A percentile compares a stretch with the other conserved stretches of the same genome.
Conservation (phyloP, 1,284 basidiomycete genomes). For the Anthracocystis walkeri region DNA sequence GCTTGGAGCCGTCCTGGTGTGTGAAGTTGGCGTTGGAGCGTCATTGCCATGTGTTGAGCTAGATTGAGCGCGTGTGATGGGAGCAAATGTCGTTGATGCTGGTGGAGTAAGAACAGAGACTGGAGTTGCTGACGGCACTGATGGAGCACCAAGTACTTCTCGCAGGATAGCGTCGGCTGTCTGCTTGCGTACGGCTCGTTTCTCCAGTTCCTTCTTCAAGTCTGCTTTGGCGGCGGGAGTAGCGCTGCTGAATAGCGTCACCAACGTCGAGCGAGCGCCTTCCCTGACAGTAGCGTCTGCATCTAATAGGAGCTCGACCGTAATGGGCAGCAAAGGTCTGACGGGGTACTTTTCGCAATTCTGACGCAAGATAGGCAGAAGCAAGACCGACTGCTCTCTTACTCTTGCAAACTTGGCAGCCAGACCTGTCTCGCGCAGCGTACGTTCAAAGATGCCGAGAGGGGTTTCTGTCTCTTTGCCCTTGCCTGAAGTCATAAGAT, state of each 20-base stretch:
- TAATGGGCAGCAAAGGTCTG: conserved; percentile 80
- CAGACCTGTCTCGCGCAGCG: conserved; percentile 81
- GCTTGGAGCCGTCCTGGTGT: conserved; percentile 8
- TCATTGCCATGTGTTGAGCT: conserved; percentile 9
- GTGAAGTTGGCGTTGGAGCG: conserved; percentile 6
- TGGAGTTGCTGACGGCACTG: conserved; percentile 7
- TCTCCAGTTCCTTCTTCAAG: conserved; percentile 87
- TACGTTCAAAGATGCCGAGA: conserved; percentile 79
- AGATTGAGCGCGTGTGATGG: conserved; percentile 9
- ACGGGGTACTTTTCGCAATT: conserved; percentile 76
- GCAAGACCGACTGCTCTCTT: conserved; percentile 72
- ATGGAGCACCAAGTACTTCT: conserved; percentile 67
- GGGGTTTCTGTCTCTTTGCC: conserved; percentile 82
- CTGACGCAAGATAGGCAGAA: conserved; percentile 47
- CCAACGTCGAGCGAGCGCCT: conserved; percentile 81
- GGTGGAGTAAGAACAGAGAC: conserved; percentile 17
- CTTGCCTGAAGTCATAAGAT: conserved; percentile 71
- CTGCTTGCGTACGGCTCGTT: conserved; percentile 75
- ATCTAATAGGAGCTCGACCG: conserved; percentile 89
- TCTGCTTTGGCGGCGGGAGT: conserved; percentile 87
- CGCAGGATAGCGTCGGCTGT: conserved; percentile 74
- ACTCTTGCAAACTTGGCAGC: conserved; percentile 75
- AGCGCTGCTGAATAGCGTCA: conserved; percentile 85
- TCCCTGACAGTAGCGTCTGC: conserved; percentile 89
- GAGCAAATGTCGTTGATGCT: conserved; percentile 13